A percentile compares a stretch with the other conserved stretches of the same genome.
These are phyloP conservation scores for Cornus suecica DNA, from an alignment of 148 eudicot species.

Conservation along the genomic window DNA sequence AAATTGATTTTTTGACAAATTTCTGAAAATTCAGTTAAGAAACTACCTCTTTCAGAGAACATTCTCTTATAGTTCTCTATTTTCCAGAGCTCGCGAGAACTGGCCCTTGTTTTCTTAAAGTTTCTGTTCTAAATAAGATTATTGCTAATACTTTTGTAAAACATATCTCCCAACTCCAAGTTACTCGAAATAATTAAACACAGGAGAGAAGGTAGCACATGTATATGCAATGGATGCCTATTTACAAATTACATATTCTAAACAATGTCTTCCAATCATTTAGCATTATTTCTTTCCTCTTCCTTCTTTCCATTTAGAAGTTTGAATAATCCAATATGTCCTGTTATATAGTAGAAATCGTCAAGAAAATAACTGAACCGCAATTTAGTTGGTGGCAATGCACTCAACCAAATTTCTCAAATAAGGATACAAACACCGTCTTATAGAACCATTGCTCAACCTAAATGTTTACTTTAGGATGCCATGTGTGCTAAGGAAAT, in stretches of 20 bases:
- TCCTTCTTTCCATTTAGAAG: not conserved
- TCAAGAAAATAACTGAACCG: not conserved
- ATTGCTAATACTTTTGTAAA: too few species aligned
- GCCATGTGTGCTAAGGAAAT: not conserved
- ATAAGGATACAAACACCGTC: not conserved
- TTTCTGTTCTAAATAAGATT: too few species aligned
- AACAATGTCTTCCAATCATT: not conserved
- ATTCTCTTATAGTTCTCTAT: too few species aligned
- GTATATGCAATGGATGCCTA: too few species aligned
- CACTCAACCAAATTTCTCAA: not conserved
- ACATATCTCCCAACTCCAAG: too few species aligned
- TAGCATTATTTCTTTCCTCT: not conserved
- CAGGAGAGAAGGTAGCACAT: too few species aligned
- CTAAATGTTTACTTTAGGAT: not conserved
- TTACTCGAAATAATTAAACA: too few species aligned
- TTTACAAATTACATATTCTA: not conserved
- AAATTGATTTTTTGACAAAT: too few species aligned
- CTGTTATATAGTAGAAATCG: not conserved
- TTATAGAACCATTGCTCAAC: not conserved
- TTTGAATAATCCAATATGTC: not conserved
- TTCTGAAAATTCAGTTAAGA: too few species aligned
- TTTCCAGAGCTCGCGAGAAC: too few species aligned
- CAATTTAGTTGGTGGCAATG: not conserved
- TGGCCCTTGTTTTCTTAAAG: too few species aligned
- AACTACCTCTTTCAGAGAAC: too few species aligned